Evolutionary conservation across 805 yeast genomes (phyloP).

Genomic region (Candida nonsorbophila): DNA sequence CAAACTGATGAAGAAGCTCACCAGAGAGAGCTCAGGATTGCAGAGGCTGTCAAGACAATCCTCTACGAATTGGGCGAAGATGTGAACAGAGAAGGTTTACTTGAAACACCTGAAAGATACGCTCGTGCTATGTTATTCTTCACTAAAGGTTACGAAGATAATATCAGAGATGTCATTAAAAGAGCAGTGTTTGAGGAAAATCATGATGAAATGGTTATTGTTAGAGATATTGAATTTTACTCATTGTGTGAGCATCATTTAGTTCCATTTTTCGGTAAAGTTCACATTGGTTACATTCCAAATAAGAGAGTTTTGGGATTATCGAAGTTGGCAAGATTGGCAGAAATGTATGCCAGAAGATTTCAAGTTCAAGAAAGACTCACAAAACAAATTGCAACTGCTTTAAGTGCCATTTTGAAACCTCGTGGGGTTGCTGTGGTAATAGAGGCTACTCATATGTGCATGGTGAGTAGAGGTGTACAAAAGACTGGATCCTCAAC

Average conservation of each 20-base stretch:
- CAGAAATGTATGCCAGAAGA: conserved; percentile 94
- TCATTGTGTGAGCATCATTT: conserved; percentile 96
- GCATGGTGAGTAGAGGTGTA: conserved; percentile 97
- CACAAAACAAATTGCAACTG: conserved; percentile 97
- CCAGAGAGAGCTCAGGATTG: conserved; percentile 70
- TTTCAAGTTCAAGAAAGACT: conserved; percentile 97
- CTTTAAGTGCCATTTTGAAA: conserved; percentile 80
- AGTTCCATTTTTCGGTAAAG: conserved; percentile 96
- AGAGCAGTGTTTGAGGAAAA: conserved; percentile 96
- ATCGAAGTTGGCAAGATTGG: conserved; percentile 88
- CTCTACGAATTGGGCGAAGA: conserved; percentile 89
- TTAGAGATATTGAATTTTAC: conserved; percentile 86
- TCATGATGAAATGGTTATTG: conserved; percentile 98
- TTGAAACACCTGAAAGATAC: conserved; percentile 93
- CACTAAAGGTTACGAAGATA: conserved; percentile 96
- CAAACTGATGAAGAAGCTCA: conserved; percentile 60
- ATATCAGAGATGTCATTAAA: conserved; percentile 85
- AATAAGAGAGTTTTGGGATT: conserved; percentile 88
- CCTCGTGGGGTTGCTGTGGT: conserved; percentile 99
- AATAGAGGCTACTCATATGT: conserved; percentile 97
- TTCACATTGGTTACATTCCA: conserved; percentile 97
- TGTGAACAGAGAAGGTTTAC: conserved; percentile 76
- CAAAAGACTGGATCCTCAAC: conserved; percentile 94
- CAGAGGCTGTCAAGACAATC: conserved; percentile 76
- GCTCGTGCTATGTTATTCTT: conserved; percentile 95